Percentiles rank a stretch among this genome's conserved stretches.
Conservation (phyloP, 2,329 filamentous ascomycete species). For the Pseudogymnoascus sp. region DNA sequence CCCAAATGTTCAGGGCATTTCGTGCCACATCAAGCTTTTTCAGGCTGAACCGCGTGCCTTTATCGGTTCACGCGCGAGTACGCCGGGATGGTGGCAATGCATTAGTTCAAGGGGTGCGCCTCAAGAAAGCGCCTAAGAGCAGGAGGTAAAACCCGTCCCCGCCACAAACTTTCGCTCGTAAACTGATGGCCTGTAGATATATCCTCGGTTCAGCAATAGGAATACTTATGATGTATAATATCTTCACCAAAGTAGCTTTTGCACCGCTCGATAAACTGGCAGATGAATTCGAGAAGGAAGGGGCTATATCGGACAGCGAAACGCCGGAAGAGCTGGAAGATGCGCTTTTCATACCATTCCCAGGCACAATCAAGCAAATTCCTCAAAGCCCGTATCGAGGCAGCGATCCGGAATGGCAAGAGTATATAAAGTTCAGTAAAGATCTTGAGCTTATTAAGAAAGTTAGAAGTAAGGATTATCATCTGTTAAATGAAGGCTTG, state of each 20-base stretch:
- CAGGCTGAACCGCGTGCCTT: neutral
- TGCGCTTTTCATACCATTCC: conserved; percentile 54
- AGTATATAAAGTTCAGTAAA: conserved; percentile 51
- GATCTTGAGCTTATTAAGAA: conserved; percentile 40
- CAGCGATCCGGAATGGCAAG: conserved; percentile 56
- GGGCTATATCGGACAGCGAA: conserved; percentile 35
- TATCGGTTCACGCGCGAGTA: neutral
- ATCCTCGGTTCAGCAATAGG: conserved; percentile 29
- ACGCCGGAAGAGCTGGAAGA: conserved; percentile 35
- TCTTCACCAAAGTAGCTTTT: conserved; percentile 41
- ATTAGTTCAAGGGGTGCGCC: neutral
- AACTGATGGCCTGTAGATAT: conserved; percentile 14
- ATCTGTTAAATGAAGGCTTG: neutral
- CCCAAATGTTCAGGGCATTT: conserved; percentile 9
- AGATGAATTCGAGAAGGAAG: conserved; percentile 35
- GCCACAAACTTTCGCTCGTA: neutral
- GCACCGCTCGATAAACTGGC: conserved; percentile 35
- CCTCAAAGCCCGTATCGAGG: conserved; percentile 45
- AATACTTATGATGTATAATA: conserved; percentile 33
- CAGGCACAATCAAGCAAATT: conserved; percentile 47
- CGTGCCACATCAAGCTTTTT: neutral
- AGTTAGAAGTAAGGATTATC: conserved; percentile 16
- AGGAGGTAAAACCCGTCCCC: neutral
- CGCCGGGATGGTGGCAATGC: neutral
- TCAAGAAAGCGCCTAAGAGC: neutral